Evolutionary conservation across 2,329 filamentous ascomycete genomes (phyloP).

Genomic region (Ploettnerulaceae sp.): DNA sequence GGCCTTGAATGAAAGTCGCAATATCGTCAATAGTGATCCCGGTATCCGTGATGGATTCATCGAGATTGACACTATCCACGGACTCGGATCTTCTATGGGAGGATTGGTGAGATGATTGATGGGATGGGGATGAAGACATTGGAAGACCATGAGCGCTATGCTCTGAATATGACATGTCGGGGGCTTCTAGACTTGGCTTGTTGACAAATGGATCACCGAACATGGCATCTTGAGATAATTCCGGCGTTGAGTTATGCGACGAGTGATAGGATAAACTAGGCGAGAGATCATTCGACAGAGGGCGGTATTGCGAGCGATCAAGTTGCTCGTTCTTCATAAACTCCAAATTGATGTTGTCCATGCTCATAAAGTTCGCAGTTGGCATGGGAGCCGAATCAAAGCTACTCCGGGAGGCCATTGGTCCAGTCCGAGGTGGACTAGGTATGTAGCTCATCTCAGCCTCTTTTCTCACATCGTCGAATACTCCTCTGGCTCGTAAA

Average conservation of each 20-base stretch:
- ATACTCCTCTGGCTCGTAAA: conserved; percentile 46
- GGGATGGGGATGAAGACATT: conserved; percentile 17
- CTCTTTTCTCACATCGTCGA: conserved; percentile 54
- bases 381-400: conserved; percentile 52
- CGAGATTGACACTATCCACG: conserved; percentile 55
- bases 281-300: conserved; percentile 34
- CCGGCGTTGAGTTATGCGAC: conserved; percentile 48
- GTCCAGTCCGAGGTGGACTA: conserved; percentile 50
- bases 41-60: conserved; percentile 66
- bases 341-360: conserved; percentile 41
- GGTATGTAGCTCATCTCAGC: conserved; percentile 49
- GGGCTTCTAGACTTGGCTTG: conserved; percentile 38
- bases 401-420: conserved; percentile 40
- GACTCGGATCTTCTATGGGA: conserved; percentile 56
- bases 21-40: conserved; percentile 86
- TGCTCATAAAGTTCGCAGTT: conserved; percentile 51
- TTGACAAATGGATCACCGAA: conserved; percentile 42
- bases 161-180: conserved; percentile 21
- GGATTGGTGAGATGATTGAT: conserved; percentile 19
- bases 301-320: conserved; percentile 26
- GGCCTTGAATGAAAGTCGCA: conserved; percentile 66
- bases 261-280: conserved; percentile 36
- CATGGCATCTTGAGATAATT: conserved; percentile 44
- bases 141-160: conserved; percentile 17
- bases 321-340: conserved; percentile 38